Conservation (phyloP, 108 stramenopile genomes). For the Skeletonema menzelii region DNA sequence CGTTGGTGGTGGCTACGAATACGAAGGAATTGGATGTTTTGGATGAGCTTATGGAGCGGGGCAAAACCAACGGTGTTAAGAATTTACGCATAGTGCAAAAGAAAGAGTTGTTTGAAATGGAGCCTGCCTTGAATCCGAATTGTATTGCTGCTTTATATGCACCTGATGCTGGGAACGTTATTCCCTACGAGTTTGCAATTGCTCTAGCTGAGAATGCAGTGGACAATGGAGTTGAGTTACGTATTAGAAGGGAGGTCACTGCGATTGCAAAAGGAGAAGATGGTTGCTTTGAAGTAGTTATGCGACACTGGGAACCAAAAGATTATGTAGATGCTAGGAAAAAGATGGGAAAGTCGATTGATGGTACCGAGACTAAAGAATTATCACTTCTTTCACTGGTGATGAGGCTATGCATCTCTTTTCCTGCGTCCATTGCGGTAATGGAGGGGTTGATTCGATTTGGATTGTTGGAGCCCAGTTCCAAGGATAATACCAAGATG, state of each 20-base stretch:
- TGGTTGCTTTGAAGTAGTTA: conserved; percentile 34
- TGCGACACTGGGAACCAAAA: conserved; percentile 73
- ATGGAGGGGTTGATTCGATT: conserved; percentile 27
- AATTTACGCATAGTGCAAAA: conserved; percentile 63
- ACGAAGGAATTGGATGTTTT: conserved; percentile 59
- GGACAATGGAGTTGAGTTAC: conserved; percentile 84
- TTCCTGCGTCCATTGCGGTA: conserved; percentile 25
- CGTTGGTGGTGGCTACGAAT: conserved; percentile 70
- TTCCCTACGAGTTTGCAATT: conserved; percentile 84
- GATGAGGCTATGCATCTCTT: conserved; percentile 17
- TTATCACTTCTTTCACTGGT: background rate
- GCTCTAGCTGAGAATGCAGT: conserved; percentile 85
- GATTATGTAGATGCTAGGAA: conserved; percentile 50
- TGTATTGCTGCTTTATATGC: conserved; percentile 73
- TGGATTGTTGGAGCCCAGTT: conserved; percentile 30
- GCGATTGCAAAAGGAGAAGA: conserved; percentile 35
- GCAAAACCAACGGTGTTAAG: conserved; percentile 75
- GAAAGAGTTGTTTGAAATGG: conserved; percentile 63
- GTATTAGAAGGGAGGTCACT: conserved; percentile 70
- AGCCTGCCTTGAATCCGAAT: conserved; percentile 62
- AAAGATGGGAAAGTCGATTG: conserved; percentile 41
- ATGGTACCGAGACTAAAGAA: conserved; percentile 24
- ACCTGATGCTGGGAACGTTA: conserved; percentile 85
- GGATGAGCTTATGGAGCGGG: conserved; percentile 65
- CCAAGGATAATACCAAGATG: conserved; percentile 19